phyloP scores from a whole-genome alignment of 164 flowering plant genomes.

The Aristolochia contorta region DNA sequence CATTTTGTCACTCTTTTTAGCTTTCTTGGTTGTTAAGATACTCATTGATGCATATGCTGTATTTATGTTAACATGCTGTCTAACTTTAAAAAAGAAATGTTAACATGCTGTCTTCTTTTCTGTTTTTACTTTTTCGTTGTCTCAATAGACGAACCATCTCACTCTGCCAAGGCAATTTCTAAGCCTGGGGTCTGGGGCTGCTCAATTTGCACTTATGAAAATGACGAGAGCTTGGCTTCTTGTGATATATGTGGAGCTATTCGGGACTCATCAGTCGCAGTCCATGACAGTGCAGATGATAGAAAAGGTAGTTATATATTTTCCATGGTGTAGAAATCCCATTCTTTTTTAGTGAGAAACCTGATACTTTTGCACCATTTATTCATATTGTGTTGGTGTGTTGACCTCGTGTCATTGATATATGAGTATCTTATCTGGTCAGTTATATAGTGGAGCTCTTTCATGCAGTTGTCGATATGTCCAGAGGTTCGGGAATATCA shows the following conservation, averaged over 20 bases:
- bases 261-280: slow-evolving; percentile 38
- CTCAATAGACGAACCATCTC: slow-evolving; percentile 9
- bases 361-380: too few relatives aligned
- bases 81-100: too few relatives aligned
- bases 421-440: slow-evolving; percentile 12
- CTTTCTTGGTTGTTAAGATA: too few relatives aligned
- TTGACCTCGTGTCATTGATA: slow-evolving; percentile 8
- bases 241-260: slow-evolving; percentile 96
- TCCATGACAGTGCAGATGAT: slow-evolving; percentile 15
- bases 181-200: slow-evolving; percentile 63
- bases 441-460: slow-evolving; percentile 61
- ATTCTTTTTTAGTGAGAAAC: too few relatives aligned
- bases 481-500: slow-evolving; percentile 70
- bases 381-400: too few relatives aligned
- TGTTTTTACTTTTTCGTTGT: too few relatives aligned
- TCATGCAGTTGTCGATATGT: slow-evolving; percentile 69
- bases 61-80: too few relatives aligned
- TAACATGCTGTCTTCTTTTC: too few relatives aligned
- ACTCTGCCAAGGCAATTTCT: slow-evolving; percentile 15
- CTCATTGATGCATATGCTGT: too few relatives aligned
- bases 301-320: slow-evolving; percentile 32
- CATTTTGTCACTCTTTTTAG: too few relatives aligned
- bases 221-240: slow-evolving; percentile 47
- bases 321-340: not conserved
- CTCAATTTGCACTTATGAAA: slow-evolving; percentile 84